phyloP scores from a whole-genome alignment of 306 rosid genomes.

The Gastrolobium villosum region DNA sequence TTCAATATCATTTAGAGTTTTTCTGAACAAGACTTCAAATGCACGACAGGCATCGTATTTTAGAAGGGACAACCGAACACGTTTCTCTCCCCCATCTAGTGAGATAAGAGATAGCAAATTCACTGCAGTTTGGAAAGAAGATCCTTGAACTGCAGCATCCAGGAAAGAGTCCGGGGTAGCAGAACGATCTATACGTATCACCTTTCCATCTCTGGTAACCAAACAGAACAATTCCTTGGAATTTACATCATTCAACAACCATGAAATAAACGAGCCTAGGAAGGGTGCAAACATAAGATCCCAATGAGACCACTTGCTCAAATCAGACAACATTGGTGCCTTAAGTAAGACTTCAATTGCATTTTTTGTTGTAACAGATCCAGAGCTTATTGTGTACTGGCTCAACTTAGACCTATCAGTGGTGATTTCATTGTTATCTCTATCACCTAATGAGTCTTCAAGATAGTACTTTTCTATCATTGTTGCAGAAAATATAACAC shows the following conservation, averaged over 20 bases:
- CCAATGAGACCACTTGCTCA: constrained; percentile 97
- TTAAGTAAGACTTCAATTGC: constrained; percentile 73
- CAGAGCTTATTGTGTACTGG: constrained; percentile 45
- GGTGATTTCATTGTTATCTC: constrained; percentile 56
- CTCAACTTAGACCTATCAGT: constrained; percentile 43
- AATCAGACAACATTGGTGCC: constrained; percentile 87
- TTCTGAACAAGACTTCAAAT: constrained; percentile 75
- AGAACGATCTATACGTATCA: constrained; percentile 77
- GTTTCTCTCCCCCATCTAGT: constrained; percentile 79
- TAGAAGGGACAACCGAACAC: constrained; percentile 77
- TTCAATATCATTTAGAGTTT: constrained; percentile 59
- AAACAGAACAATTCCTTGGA: constrained; percentile 74
- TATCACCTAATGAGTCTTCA: constrained; percentile 52
- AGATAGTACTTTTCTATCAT: constrained; percentile 54
- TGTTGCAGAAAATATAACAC: constrained; percentile 77
- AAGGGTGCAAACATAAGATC: constrained; percentile 81
- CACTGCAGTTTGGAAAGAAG: constrained; percentile 83
- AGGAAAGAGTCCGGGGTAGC: constrained; percentile 84
- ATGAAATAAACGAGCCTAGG: constrained; percentile 83
- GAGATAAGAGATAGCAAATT: constrained; percentile 72
- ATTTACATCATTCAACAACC: constrained; percentile 81
- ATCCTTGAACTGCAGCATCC: constrained; percentile 83
- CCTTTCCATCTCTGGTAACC: constrained; percentile 85
- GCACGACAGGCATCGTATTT: constrained; percentile 77
- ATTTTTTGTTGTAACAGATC: constrained; percentile 62